These are phyloP conservation scores for Aechmea fasciata DNA, from an alignment of 176 grass and related monocot species.

Conservation along the genomic window DNA sequence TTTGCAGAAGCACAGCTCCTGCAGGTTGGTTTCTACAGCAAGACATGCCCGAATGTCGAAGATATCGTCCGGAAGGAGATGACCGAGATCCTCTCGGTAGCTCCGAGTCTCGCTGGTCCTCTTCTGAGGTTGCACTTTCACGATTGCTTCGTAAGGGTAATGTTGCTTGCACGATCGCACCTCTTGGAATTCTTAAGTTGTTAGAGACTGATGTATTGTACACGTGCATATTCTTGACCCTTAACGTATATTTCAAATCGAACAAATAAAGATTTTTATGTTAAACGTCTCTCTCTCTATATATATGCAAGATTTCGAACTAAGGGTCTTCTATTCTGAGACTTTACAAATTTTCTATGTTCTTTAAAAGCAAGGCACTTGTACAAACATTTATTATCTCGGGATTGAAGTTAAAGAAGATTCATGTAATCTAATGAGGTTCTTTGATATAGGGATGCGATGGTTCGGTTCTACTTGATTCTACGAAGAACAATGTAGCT, in stretches of 20 bases:
- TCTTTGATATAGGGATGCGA: conserved; percentile 42
- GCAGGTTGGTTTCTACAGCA: conserved; percentile 40
- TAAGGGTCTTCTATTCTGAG: no score
- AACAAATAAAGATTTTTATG: no score
- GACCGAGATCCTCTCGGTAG: conserved; percentile 28
- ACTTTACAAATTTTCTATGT: no score
- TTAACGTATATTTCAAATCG: no score
- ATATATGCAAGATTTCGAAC: no score
- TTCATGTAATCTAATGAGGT: background rate
- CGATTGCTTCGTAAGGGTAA: conserved; percentile 74
- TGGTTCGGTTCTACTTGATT: conserved; percentile 46
- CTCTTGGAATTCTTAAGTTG: conserved; percentile 8
- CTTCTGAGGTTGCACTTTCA: conserved; percentile 64
- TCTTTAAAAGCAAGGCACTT: no score
- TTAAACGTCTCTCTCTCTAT: no score
- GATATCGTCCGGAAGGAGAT: conserved; percentile 50
- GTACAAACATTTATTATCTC: background rate
- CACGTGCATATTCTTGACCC: background rate
- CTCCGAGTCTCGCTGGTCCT: conserved; percentile 40
- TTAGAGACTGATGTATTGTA: background rate
- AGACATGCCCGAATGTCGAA: conserved; percentile 56
- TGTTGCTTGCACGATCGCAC: background rate
- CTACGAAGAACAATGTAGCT: conserved; percentile 29
- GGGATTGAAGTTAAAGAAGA: background rate
- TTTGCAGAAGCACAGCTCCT: conserved; percentile 28